These are phyloP conservation scores for Inga leiocalycina DNA, from an alignment of 306 rosid species.

Conservation along the genomic window DNA sequence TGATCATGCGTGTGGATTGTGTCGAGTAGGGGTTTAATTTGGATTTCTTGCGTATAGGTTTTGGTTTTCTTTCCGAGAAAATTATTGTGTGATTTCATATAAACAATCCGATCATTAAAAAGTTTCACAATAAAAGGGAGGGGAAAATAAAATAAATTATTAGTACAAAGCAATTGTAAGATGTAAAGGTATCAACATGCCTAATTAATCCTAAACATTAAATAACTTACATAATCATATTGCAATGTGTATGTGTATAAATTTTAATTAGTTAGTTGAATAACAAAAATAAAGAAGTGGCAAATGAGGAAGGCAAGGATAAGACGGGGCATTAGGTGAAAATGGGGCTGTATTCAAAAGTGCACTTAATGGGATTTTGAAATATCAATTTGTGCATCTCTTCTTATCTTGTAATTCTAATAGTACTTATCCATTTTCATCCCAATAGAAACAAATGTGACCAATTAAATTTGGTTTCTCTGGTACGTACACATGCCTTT, in stretches of 20 bases:
- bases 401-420: constrained; percentile 12
- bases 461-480: background rate
- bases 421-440: background rate
- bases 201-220: background rate
- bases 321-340: background rate
- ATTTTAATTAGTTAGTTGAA: background rate
- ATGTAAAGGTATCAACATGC: background rate
- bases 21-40: background rate
- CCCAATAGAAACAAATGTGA: background rate
- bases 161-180: background rate
- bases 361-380: background rate
- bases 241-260: background rate
- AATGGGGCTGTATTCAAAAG: background rate
- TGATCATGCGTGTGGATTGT: background rate
- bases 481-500: background rate
- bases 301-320: background rate
- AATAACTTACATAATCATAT: background rate
- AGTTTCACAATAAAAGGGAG: background rate
- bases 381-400: constrained; percentile 8
- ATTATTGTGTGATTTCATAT: no score
- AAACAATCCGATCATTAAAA: no score
- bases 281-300: background rate
- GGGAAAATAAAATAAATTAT: no score
- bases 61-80: no score
- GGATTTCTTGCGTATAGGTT: no score